These are phyloP conservation scores for Pleurotus citrinopileatus DNA, from an alignment of 768 basidiomycete genomes.

Conservation along the genomic window DNA sequence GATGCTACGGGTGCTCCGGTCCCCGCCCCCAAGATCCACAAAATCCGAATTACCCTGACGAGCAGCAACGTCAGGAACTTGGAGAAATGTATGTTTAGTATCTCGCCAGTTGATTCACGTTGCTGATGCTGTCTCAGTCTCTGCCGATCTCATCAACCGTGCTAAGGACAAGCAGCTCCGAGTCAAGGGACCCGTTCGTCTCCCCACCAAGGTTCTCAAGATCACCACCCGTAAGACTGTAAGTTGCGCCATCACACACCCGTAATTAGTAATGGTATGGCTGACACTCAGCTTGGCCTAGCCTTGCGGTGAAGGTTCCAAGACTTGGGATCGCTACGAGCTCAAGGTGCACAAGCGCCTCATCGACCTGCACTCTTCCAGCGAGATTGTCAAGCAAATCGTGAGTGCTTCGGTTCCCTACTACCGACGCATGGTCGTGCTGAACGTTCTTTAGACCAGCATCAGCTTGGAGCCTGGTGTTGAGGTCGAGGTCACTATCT, in stretches of 20 bases:
- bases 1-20: slow-evolving; percentile 88
- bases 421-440: too few species aligned
- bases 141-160: slow-evolving; percentile 92
- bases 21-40: slow-evolving; percentile 91
- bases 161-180: slow-evolving; percentile 99
- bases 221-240: slow-evolving; percentile 99
- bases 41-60: slow-evolving; percentile 98
- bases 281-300: slow-evolving; percentile 25
- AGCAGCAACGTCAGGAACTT: slow-evolving; percentile 97
- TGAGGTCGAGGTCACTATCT: slow-evolving; percentile 98
- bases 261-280: neutral
- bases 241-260: slow-evolving; percentile 27
- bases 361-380: slow-evolving; percentile 97
- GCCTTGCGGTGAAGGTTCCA: slow-evolving; percentile 99
- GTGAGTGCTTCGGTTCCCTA: slow-evolving; percentile 49
- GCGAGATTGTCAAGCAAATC: slow-evolving; percentile 99
- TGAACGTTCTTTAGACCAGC: slow-evolving; percentile 63
- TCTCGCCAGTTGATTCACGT: neutral
- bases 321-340: slow-evolving; percentile 99
- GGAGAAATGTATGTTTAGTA: slow-evolving; percentile 80
- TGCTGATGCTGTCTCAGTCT: slow-evolving; percentile 57
- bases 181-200: slow-evolving; percentile 97
- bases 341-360: slow-evolving; percentile 99
- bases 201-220: slow-evolving; percentile 98
- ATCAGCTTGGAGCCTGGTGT: slow-evolving; percentile 99